Evolutionary conservation across 106 monocot species (phyloP), one percentile per base, ranked within the genome.

Genomic region (Hemerocallis citrina): DNA sequence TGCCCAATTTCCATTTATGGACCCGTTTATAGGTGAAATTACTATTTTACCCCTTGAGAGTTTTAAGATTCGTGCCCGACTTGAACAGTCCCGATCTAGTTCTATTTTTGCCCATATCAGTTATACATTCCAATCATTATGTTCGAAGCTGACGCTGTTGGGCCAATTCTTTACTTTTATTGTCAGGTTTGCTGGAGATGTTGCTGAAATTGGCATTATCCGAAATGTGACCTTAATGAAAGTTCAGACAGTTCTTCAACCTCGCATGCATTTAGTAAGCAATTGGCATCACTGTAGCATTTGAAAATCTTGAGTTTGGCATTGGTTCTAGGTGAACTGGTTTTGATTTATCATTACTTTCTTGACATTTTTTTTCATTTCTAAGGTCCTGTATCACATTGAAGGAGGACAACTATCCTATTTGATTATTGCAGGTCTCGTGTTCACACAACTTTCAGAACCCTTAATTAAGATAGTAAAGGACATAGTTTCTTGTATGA

Each of bases 361-460:
- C 3, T 61, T 71, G 11, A 42, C 11, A 6, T 38, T 38, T 38
- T 15, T 59, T 59, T 39, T 38, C 14, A 23, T 7, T 58, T 21
- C 56, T 11, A 55, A 92, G 92, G 87, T 92, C 15, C 87, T 87
- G 22, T 87, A 70, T 71, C 84, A 87, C 49, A 77, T 83, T 41
- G 92, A 87, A 71, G 87, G 81, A 19, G 81, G 84, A 7, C 88
- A 84, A 41, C 92, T 87, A 62, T 92, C 92, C 15, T 92, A 92
- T 70, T 64, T 92, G 31, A 92, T 92, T 75, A 70, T 92, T 34
- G 87, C 87, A 11, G 92, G 92, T 44, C 92, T 92, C 52, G 92
- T 92, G 40, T 92, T 87, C 62, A 92, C 92, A 62, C 87, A 86
- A 39, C 81, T 92, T 12, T 84, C 92, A 16, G 87, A 87, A 72